A percentile compares a stretch with the other conserved stretches of the same genome.
phyloP scores from a whole-genome alignment of 768 basidiomycete species.

The Kondoa malvinella region DNA sequence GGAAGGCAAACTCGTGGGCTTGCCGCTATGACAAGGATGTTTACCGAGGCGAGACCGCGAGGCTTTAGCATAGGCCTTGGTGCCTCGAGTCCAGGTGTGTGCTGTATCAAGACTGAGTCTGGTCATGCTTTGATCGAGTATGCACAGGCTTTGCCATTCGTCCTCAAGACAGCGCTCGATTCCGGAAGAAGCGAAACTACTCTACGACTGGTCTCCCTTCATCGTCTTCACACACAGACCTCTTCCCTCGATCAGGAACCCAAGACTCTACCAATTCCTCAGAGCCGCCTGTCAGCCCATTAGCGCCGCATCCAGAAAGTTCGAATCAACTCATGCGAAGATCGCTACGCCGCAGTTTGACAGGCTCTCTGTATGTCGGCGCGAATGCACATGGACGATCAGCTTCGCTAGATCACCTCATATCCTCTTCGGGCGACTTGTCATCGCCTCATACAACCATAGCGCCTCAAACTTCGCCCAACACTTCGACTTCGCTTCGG shows the following conservation, averaged over 20 bases:
- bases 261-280: neutral
- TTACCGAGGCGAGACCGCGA: neutral
- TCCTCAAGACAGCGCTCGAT: neutral
- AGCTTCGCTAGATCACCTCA: neutral
- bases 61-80: neutral
- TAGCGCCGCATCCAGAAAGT: neutral
- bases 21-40: neutral
- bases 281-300: neutral
- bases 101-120: neutral
- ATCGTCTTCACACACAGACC: neutral
- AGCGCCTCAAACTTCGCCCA: too few species aligned
- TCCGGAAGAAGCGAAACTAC: neutral
- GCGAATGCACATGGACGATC: neutral
- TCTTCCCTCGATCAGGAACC: neutral
- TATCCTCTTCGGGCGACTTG: neutral
- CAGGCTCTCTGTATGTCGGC: neutral
- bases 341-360: neutral
- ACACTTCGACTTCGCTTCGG: neutral
- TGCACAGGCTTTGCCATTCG: neutral
- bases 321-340: neutral
- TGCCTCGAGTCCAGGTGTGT: neutral
- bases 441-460: too few species aligned
- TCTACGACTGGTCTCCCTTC: neutral
- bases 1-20: neutral
- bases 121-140: neutral